Conservation (phyloP, 2,329 filamentous ascomycete species). For the Pseudonectria foliicola region DNA sequence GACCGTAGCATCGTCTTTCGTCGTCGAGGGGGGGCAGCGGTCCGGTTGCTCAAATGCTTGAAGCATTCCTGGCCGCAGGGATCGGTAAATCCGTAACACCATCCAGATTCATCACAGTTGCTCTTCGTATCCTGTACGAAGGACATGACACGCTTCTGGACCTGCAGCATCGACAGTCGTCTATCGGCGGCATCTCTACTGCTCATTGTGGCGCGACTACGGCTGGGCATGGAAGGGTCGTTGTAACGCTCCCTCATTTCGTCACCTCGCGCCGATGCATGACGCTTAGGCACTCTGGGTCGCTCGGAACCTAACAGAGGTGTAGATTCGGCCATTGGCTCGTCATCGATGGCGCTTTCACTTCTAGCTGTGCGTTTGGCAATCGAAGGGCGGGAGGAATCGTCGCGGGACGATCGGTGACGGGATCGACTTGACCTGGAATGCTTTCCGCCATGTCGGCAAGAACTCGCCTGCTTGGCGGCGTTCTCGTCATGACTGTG, state of each 20-base stretch:
- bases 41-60: conserved; percentile 44
- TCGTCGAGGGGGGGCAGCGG: conserved; percentile 25
- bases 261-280: conserved; percentile 23
- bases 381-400: conserved; percentile 15
- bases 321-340: conserved; percentile 36
- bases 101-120: conserved; percentile 54
- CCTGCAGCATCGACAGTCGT: conserved; percentile 46
- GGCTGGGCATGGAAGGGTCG: conserved; percentile 15
- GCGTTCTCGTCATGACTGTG: conserved; percentile 58
- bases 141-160: conserved; percentile 52
- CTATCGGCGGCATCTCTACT: conserved; percentile 29
- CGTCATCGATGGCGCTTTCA: conserved; percentile 15
- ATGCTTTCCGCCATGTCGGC: conserved; percentile 18
- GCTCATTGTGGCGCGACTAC: conserved; percentile 19
- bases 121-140: conserved; percentile 59
- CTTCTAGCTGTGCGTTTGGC: conserved; percentile 13
- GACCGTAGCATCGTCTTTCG: conserved; percentile 32
- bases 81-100: conserved; percentile 58
- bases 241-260: conserved; percentile 20
- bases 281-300: conserved; percentile 20
- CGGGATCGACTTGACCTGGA: conserved; percentile 27
- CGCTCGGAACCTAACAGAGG: conserved; percentile 36
- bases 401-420: conserved; percentile 21
- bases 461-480: conserved; percentile 19
- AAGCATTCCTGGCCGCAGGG: conserved; percentile 61